Percentiles rank a stretch among this genome's conserved stretches.
phyloP scores from a whole-genome alignment of 352 stramenopile species.

The Lagenidium sp. region DNA sequence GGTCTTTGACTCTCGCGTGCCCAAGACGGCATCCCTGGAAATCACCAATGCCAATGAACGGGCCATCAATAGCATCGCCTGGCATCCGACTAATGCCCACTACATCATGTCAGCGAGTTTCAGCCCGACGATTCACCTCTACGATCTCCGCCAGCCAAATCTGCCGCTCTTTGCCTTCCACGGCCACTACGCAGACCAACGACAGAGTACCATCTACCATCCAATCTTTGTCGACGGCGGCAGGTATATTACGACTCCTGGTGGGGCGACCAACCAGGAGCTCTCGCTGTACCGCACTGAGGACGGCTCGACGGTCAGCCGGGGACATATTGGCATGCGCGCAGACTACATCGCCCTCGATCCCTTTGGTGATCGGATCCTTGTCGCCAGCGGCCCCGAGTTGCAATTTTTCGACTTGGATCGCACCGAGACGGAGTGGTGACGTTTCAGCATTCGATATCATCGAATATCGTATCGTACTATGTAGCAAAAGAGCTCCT shows the following conservation, averaged over 20 bases:
- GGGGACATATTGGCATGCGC: slow-evolving; percentile 16
- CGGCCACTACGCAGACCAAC: slow-evolving; percentile 9
- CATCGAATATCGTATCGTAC: no score
- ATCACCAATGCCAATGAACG: slow-evolving; percentile 21
- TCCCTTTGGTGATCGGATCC: slow-evolving; percentile 25
- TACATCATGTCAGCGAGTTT: slow-evolving; percentile 35
- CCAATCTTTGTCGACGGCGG: slow-evolving; percentile 31
- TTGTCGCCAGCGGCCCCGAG: slow-evolving; percentile 12
- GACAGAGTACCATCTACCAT: slow-evolving; percentile 33
- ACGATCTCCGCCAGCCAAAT: slow-evolving; percentile 26
- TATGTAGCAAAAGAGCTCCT: no score
- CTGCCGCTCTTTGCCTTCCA: slow-evolving; percentile 26
- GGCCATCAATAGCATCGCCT: slow-evolving; percentile 50
- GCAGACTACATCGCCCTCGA: slow-evolving; percentile 22
- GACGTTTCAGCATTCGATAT: no score
- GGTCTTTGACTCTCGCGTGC: slow-evolving; percentile 22
- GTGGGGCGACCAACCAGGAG: slow-evolving; percentile 2
- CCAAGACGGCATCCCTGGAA: slow-evolving; percentile 3
- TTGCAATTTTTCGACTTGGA: slow-evolving; percentile 11
- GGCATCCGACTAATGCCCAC: slow-evolving; percentile 33
- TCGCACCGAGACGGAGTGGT: no score
- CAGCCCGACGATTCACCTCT: slow-evolving; percentile 35
- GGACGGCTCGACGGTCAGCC: slow-evolving; percentile 22
- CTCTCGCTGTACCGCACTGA: slow-evolving; percentile 25
- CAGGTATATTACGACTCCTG: slow-evolving; percentile 17